Conservation (phyloP, 345 rosid species). For the Gossypium stocksii region DNA sequence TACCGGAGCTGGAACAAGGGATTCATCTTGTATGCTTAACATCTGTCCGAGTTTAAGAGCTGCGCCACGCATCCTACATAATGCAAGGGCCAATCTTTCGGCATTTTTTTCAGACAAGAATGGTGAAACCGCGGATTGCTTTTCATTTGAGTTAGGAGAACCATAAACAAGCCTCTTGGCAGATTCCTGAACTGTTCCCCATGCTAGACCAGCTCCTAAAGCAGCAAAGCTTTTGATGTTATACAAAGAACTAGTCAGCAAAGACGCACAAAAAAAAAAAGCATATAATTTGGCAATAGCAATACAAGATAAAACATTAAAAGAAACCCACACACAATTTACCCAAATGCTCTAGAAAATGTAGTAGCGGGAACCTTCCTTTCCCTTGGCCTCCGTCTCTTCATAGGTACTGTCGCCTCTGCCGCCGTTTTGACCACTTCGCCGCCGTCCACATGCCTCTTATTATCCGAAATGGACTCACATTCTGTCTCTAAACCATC, state of each 20-base stretch:
- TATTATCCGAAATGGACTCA: conserved; percentile 24
- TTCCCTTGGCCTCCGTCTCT: conserved; percentile 82
- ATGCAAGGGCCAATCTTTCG: conserved; percentile 81
- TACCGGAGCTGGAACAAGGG: conserved; percentile 98
- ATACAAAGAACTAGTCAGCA: conserved; percentile 14
- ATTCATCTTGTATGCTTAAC: conserved; percentile 97
- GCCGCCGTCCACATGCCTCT: conserved; percentile 19
- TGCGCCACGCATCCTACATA: conserved; percentile 99
- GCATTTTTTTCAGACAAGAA: conserved; percentile 81
- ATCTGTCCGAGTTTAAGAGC: conserved; percentile 95
- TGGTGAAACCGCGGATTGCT: conserved; percentile 68
- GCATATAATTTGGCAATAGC: background rate
- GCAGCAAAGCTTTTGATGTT: conserved; percentile 83
- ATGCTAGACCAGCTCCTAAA: conserved; percentile 96
- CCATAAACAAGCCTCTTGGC: conserved; percentile 79
- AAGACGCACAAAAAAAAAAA: background rate
- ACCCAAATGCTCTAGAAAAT: conserved; percentile 86
- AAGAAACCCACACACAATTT: conserved; percentile 11
- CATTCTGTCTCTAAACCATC: conserved; percentile 19
- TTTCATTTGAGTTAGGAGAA: conserved; percentile 41
- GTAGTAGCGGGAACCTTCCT: conserved; percentile 91
- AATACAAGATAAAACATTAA: background rate
- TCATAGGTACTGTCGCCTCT: conserved; percentile 24
- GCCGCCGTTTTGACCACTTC: conserved; percentile 7
- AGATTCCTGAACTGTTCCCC: conserved; percentile 93